Conservation (phyloP, 345 rosid genomes). For the Eucalyptus cloeziana region DNA sequence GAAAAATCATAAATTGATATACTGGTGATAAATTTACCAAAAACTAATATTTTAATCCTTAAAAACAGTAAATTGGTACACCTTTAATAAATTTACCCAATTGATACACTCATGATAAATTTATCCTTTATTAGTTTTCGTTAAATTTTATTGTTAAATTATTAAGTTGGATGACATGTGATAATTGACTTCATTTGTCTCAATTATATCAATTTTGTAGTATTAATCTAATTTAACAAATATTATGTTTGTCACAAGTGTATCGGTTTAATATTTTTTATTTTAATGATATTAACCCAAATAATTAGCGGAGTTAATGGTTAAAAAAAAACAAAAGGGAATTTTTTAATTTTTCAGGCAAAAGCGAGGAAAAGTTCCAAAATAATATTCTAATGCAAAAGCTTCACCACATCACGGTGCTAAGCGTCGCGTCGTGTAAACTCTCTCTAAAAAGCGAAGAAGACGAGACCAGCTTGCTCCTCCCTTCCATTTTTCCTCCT, state of each 20-base stretch:
- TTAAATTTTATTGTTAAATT: no score
- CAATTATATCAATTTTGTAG: no score
- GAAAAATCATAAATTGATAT: no score
- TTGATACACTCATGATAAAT: accelerated
- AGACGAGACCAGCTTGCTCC: background rate
- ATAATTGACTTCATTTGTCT: accelerated
- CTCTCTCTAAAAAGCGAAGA: background rate
- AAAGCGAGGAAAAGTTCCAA: background rate
- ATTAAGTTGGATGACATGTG: accelerated
- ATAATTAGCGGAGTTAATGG: background rate
- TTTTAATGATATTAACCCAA: no score
- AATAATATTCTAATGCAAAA: background rate
- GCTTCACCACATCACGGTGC: background rate
- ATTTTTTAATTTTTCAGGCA: background rate
- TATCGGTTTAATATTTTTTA: accelerated
- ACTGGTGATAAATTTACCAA: no score
- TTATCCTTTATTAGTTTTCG: accelerated
- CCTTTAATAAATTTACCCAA: no score
- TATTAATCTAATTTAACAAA: no score
- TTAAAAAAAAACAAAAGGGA: background rate
- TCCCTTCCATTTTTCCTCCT: background rate
- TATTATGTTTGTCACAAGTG: accelerated
- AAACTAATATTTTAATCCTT: no score
- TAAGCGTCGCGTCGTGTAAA: background rate
- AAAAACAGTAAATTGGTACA: accelerated